Base-by-base conservation (phyloP, 2,329 filamentous ascomycete species). In the Verticillium albo-atrum region DNA sequence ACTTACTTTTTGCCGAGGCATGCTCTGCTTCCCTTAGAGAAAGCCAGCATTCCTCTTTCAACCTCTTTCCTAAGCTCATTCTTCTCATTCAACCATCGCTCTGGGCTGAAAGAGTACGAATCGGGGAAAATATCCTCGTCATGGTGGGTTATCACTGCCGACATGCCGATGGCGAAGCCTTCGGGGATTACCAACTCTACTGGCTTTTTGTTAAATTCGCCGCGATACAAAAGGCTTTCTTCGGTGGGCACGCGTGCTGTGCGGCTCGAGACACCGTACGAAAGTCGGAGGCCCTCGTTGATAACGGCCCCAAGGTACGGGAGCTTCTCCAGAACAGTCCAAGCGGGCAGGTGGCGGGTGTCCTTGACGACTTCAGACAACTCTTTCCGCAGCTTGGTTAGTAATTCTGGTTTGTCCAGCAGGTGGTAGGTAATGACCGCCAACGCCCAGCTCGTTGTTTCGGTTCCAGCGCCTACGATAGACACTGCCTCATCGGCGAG, bases 1-100 rank as follows among this genome's bases (percentile, higher is more conserved):
- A 25, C 55, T 34, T 62, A 74, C 71, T 74, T 72, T 59, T 69
- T 69, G n/a, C 79, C 78, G 5, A 80, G 67, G 59, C 79, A 81
- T 17, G 67, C 67, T 17, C 78, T 65, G 4, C 70, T 68, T 2
- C 76, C 78, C 54, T 72, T 77, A 2, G 71, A 74, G 61, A 80
- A 81, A 2, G 75, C 58, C 14, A 79, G n/a, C n/a, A 47, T 9
- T 4, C n/a, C 42, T 47, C 42, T 47, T 2, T 67, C 47, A 79
- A 70, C 42, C 70, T 72, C 23, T 12, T 47, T 23, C n/a, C 20
- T 6, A 9, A 25, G n/a, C 42, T 47, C 42, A 9, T 47, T 47
- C 42, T 47, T 23, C 42, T 69, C 67, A 34, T 72, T 72, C 4
- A 79, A 61, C 71, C 73, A 80, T 4, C 77, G 71, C 47, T 78